These are phyloP conservation scores for Apium graveolens DNA, from an alignment of 129 eudicot genomes.

Conservation along the genomic window DNA sequence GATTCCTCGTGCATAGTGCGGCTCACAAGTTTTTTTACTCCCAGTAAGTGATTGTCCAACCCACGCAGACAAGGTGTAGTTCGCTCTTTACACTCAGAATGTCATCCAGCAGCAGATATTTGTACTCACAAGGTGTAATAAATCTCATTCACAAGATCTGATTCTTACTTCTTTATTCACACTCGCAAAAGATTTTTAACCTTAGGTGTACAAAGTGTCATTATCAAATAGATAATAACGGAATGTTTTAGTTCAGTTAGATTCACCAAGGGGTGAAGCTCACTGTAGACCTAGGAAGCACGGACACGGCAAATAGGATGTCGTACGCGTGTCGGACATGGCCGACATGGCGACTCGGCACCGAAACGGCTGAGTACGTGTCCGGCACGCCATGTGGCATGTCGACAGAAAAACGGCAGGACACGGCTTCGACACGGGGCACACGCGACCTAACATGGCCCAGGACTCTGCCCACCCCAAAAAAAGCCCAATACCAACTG, in stretches of 20 bases:
- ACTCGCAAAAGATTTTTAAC: not conserved
- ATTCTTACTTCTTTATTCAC: not conserved
- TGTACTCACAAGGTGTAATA: not conserved
- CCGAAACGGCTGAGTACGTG: too few species aligned
- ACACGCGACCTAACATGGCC: too few species aligned
- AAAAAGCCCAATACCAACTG: too few species aligned
- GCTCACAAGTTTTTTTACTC: not conserved
- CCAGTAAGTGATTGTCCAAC: not conserved
- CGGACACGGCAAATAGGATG: too few species aligned
- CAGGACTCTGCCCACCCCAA: too few species aligned
- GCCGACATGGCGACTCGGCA: too few species aligned
- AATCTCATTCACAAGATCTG: not conserved
- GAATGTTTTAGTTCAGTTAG: not conserved
- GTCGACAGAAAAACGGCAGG: too few species aligned
- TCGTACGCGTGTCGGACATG: too few species aligned
- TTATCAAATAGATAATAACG: not conserved
- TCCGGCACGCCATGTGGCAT: too few species aligned
- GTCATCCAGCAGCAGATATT: not conserved
- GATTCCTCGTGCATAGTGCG: not conserved
- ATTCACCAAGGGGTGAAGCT: not conserved
- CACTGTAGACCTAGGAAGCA: too few species aligned
- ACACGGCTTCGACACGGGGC: too few species aligned
- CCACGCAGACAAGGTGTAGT: not conserved
- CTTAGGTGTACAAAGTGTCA: not conserved
- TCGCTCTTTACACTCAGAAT: not conserved